Evolutionary conservation across 1,284 basidiomycete species (phyloP), one percentile per base, ranked within the genome.

Genomic region (Trichosporon sp.): DNA sequence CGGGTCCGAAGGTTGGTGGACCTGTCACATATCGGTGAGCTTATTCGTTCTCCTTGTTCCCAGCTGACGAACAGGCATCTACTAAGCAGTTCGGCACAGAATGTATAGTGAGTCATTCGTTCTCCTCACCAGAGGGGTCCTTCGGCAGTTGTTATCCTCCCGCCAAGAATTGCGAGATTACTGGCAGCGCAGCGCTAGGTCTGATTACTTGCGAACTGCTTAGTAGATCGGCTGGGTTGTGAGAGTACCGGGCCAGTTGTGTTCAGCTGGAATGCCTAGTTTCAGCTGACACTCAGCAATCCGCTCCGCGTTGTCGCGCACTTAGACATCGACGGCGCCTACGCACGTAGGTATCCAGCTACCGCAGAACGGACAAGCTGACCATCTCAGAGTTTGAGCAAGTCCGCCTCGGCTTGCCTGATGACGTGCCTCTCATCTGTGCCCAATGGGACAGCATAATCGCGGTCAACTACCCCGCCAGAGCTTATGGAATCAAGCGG

Each of bases 401-500:
- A 83, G 88, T 92, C 64, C 88, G 94, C 35, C 88, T 97, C 0
- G 90, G 89, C 0, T 85, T 94, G 11, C 90, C 92, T 72, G 80
- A 83, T 68, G 88, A 89, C 40, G 87, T 89, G 1, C 95, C 96
- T 0, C 87, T 98, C 12, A 93, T 96, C 8, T 96, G 97, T 4
- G 89, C 92, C 64, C 96, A 99, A 80, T 99, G 97, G 97, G 89
- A 93, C 67, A 85, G 85, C 16, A 83, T 88, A 76, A 99, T 99
- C 73, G 97, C 97, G 0, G 92, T 99, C 74, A 97, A 96, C 83
- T 99, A 99, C 81, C 91, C 94, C 2, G 96, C 97, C 0, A 88
- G 96, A 70, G 90, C 90, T 78, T 96, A 88, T 78, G 96, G 91
- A 2, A 96, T 99, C 78, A 93, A 92, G 21, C 86, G 95, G 77